Conservation (phyloP, 2,329 filamentous ascomycete species). For the Chaetomiaceae sp. region DNA sequence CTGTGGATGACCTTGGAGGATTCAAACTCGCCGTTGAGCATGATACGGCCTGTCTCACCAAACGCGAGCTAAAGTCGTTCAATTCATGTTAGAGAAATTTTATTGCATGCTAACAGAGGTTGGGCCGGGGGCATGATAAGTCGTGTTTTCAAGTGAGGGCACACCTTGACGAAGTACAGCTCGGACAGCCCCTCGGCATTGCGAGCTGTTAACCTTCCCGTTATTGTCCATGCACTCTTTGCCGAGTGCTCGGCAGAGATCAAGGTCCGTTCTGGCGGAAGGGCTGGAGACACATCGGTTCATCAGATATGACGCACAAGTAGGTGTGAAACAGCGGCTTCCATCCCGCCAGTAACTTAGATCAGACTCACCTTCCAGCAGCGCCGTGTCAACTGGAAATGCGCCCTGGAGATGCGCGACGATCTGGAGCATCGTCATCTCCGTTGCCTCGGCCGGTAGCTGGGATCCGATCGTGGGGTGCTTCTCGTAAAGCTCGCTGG, state of each 20-base stretch:
- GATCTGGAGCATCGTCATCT: not conserved
- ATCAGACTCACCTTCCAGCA: not conserved
- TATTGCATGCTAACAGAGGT: too few species aligned
- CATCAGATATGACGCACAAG: too few species aligned
- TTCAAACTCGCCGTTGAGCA: constrained; percentile 9
- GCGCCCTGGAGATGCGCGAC: not conserved
- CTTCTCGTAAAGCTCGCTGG: too few species aligned
- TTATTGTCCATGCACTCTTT: not conserved
- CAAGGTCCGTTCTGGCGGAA: not conserved
- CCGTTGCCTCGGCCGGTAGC: not conserved
- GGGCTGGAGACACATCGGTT: not conserved
- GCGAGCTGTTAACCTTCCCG: not conserved
- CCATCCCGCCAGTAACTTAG: too few species aligned
- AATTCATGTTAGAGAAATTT: too few species aligned
- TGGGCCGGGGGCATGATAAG: too few species aligned
- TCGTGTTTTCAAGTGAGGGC: too few species aligned
- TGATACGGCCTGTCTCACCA: constrained; percentile 4
- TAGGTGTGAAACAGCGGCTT: too few species aligned
- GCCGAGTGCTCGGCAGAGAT: not conserved
- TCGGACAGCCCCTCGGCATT: not conserved
- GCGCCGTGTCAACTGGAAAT: not conserved
- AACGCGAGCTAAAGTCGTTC: constrained; percentile 12
- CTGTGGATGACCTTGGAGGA: constrained; percentile 10
- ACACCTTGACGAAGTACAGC: not conserved
- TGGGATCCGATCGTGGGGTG: not conserved